A percentile compares a stretch with the other conserved stretches of the same genome.
Evolutionary conservation across 768 basidiomycete genomes (phyloP).

Genomic region (Gloeopeniophorella convolvens): DNA sequence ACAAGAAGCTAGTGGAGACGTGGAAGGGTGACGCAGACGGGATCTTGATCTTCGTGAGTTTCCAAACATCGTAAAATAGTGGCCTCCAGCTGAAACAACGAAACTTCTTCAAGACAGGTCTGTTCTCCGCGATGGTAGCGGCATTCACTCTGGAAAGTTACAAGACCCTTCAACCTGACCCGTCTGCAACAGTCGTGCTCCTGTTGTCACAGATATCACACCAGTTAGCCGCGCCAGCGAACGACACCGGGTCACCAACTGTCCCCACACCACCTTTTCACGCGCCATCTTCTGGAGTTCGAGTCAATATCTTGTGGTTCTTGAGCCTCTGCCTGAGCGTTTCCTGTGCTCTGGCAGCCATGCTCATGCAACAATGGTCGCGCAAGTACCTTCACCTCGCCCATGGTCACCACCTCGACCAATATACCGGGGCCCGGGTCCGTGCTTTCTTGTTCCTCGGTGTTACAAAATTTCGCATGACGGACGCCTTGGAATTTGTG

Average conservation of each 20-base stretch:
- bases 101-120: background rate
- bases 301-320: constrained; percentile 5
- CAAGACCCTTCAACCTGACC: background rate
- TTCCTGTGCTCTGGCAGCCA: background rate
- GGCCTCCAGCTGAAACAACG: background rate
- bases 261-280: background rate
- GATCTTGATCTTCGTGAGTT: background rate
- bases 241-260: background rate
- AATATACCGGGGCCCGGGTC: too few species aligned
- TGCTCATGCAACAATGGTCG: background rate
- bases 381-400: background rate
- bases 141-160: constrained; percentile 4
- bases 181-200: background rate
- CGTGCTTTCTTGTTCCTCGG: too few species aligned
- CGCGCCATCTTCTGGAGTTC: background rate
- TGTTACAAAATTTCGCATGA: too few species aligned
- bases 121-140: constrained; percentile 3
- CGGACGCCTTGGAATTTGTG: too few species aligned
- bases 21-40: background rate
- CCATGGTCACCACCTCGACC: too few species aligned
- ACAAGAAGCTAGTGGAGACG: background rate
- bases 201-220: background rate
- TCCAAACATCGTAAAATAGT: background rate
- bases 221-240: background rate
- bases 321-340: background rate